Evolutionary conservation across 2,329 filamentous ascomycete species (phyloP).

Genomic region (Passalora sequoiae): DNA sequence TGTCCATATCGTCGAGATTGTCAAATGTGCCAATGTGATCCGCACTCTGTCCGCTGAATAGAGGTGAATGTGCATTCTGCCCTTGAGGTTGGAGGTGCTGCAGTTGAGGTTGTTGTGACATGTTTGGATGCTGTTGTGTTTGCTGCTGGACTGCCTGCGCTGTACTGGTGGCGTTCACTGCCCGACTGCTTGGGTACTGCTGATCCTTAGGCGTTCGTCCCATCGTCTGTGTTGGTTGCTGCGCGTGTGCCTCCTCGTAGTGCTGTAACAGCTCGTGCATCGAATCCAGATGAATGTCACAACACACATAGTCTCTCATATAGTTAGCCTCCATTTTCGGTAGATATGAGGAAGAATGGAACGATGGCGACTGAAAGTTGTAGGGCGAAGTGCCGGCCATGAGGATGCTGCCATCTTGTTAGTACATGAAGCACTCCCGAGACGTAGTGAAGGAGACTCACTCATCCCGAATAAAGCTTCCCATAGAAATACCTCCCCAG

Average conservation of each 20-base stretch:
- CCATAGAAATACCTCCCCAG: slow-evolving; percentile 93
- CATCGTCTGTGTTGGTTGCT: slow-evolving; percentile 42
- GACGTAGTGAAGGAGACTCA: slow-evolving; percentile 52
- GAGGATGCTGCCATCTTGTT: slow-evolving; percentile 61
- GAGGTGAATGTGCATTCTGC: slow-evolving; percentile 24
- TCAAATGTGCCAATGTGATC: slow-evolving; percentile 35
- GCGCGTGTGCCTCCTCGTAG: slow-evolving; percentile 91
- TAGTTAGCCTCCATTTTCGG: slow-evolving; percentile 71
- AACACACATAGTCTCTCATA: slow-evolving; percentile 96
- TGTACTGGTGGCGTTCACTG: slow-evolving; percentile 32
- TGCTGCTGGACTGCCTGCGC: slow-evolving; percentile 34
- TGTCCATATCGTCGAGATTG: slow-evolving; percentile 90
- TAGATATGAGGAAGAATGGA: slow-evolving; percentile 50
- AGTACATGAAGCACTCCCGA: slow-evolving; percentile 9
- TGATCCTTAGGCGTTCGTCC: slow-evolving; percentile 36
- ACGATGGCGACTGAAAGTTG: slow-evolving; percentile 78
- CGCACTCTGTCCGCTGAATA: slow-evolving; percentile 31
- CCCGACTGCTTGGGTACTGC: slow-evolving; percentile 32
- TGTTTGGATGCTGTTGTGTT: slow-evolving; percentile 23
- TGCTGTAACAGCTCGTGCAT: slow-evolving; percentile 93
- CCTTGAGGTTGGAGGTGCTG: slow-evolving; percentile 16
- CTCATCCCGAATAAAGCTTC: slow-evolving; percentile 97
- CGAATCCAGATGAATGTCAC: slow-evolving; percentile 80
- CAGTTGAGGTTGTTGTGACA: slow-evolving; percentile 19
- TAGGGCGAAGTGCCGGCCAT: slow-evolving; percentile 97